Base-by-base conservation (phyloP, 495 filamentous ascomycete genomes). In the Immersiella caudata region DNA sequence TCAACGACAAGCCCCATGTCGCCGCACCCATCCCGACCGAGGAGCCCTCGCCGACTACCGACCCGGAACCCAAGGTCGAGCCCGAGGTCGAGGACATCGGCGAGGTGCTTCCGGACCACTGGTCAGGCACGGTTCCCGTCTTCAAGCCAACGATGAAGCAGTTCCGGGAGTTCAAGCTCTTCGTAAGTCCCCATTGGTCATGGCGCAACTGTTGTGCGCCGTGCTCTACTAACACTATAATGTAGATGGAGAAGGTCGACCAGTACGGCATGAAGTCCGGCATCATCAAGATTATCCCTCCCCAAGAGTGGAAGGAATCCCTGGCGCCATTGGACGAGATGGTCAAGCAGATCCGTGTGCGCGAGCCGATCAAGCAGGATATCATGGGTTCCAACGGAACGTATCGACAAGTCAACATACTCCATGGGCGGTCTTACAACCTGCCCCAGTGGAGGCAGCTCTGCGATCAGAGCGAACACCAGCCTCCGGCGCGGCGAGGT, bases 301-400 rank as follows among this genome's bases (percentile, higher is more conserved):
- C 95, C 1, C 82, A 90, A 73, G 96, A 97, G 88, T 99, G 95
- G 95, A 92, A 83, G 76, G 90, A 93, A 68, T 79, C 87, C 25
- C 87, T 94, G 25, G 90, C 92, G 21, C 76, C 85, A 35, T 87
- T 97, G 67, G 88, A 95, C 70, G 91, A 97, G 71, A 84, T 89
- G 63, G 87, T 99, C 66, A 97, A 97, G 78, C 89, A 89, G 61
- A 91, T 99, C 74, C 90, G 89, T 67, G 93, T 97, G 71, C 95
- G 93, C 82, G 96, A 98, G 69, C 95, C 95, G 11, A 98, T 99
- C 76, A 95, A 91, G 74, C 95, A 99, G 74, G 95, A 99, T 71
- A 98, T 98, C 75, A 92, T 93, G 82, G 96, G 94, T 11, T 91
- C 89, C 60, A 90, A 94, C 71, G 95, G 96, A 27, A 94, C 90